Base-by-base conservation (phyloP, 768 basidiomycete species). In the Mycena rebaudengoi region DNA sequence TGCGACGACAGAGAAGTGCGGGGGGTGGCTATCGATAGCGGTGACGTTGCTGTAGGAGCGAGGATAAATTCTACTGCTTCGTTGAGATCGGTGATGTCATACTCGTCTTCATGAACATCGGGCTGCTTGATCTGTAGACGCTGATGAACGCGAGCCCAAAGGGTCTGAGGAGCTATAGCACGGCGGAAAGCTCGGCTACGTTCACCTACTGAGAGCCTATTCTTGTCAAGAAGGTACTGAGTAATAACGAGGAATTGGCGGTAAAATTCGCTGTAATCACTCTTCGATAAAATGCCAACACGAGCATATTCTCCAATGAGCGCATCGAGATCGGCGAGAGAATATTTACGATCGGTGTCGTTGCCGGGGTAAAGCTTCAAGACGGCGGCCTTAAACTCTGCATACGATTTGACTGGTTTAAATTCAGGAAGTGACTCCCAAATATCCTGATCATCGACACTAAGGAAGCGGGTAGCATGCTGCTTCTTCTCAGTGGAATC, bases 81-180 rank as follows among this genome's bases (percentile, higher is more conserved):
- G 4, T 66, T 51, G 23, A 71, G 61, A 6, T 72, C 54, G 0
- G 23, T n/a, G 4, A 74, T 39, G 2, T 43, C n/a, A 53, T 72
- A 75, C 2, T 71, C 58, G n/a, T 72, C 69, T 3, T 70, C 71
- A n/a, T 55, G 57, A 21, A 66, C 67, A 32, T 71, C 68, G 0
- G 67, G 71, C 13, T 39, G n/a, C 7, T 65, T 70, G 46, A 73
- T 32, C 20, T 63, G 54, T 0, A 74, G 69, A 1, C 72, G 64
- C 4, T 68, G 54, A 6, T 37, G 33, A 28, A 70, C 50, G 1
- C 23, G 2, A 4, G 11, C 30, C 58, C 45, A 48, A 20, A 70
- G 32, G 29, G 1, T 41, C 2, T 48, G 20, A 5, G 55, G 54
- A 4, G 48, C 37, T n/a, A 74, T 54, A 1, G 60, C 64, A 3